Evolutionary conservation across 2,329 filamentous ascomycete genomes (phyloP).

Genomic region (Aschersonia sp.): DNA sequence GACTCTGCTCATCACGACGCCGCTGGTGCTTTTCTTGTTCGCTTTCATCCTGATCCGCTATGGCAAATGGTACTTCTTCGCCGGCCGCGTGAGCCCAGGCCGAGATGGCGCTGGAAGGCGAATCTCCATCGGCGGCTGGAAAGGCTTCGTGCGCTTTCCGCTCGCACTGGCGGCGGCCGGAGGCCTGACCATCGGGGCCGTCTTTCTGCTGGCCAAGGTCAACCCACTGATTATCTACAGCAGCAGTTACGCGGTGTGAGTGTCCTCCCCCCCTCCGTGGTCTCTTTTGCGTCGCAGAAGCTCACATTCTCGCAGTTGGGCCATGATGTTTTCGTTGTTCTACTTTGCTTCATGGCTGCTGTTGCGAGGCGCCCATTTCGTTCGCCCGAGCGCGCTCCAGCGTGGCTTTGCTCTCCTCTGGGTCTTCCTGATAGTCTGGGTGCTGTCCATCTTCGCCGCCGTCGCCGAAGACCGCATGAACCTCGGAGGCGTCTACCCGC

Average conservation of each 20-base stretch:
- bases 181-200: slow-evolving; percentile 54
- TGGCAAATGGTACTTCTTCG: slow-evolving; percentile 84
- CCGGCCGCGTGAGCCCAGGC: slow-evolving; percentile 39
- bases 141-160: slow-evolving; percentile 74
- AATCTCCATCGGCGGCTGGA: slow-evolving; percentile 57
- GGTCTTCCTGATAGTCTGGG: slow-evolving; percentile 67
- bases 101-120: slow-evolving; percentile 44
- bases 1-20: slow-evolving; percentile 65
- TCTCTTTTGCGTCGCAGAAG: background rate
- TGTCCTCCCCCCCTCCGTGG: slow-evolving; percentile 2
- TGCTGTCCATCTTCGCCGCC: slow-evolving; percentile 54
- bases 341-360: slow-evolving; percentile 73
- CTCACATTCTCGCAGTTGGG: slow-evolving; percentile 37
- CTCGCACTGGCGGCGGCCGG: slow-evolving; percentile 56
- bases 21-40: slow-evolving; percentile 55
- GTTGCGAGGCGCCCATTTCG: slow-evolving; percentile 61
- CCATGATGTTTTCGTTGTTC: slow-evolving; percentile 72
- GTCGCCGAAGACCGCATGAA: slow-evolving; percentile 63
- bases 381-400: slow-evolving; percentile 74
- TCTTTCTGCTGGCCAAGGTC: slow-evolving; percentile 63
- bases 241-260: slow-evolving; percentile 63
- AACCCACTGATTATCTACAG: slow-evolving; percentile 90
- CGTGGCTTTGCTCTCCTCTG: slow-evolving; percentile 70
- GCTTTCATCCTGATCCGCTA: slow-evolving; percentile 52
- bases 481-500: slow-evolving; percentile 63